Evolutionary conservation across 2,329 filamentous ascomycete species (phyloP).

Genomic region (Aspergillus jensenii): DNA sequence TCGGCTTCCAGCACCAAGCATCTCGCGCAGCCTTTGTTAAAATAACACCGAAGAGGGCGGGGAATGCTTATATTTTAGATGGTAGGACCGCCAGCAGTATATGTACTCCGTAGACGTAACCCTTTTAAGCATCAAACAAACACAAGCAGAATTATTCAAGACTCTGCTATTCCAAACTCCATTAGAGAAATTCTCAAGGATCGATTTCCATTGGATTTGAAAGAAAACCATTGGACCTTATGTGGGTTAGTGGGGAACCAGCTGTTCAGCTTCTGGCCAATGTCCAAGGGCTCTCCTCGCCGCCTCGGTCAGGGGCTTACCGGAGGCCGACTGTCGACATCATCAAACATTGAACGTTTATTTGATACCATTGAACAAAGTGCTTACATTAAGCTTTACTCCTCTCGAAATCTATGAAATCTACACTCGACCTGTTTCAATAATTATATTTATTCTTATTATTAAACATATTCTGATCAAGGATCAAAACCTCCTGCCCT

Average conservation of each 20-base stretch:
- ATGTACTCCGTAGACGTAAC: too few relatives aligned
- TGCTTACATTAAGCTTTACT: neutral
- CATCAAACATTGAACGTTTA: neutral
- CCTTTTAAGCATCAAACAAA: too few relatives aligned
- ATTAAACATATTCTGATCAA: neutral
- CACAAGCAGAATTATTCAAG: neutral
- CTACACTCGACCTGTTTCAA: neutral
- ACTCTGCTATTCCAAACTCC: neutral
- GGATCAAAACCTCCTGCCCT: too few relatives aligned
- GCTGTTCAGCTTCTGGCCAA: too few relatives aligned
- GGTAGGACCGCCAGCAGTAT: too few relatives aligned
- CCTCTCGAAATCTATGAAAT: neutral
- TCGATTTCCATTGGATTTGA: neutral
- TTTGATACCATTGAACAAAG: neutral
- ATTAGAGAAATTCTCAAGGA: neutral
- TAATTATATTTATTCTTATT: neutral
- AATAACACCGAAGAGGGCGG: too few relatives aligned
- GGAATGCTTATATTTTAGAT: too few relatives aligned
- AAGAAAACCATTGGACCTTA: neutral
- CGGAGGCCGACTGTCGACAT: neutral
- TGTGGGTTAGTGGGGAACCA: conserved; percentile 10
- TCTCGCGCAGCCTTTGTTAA: too few relatives aligned
- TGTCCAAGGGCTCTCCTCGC: neutral
- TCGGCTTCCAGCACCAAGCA: too few relatives aligned
- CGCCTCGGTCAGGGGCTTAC: conserved; percentile 1